phyloP scores from a whole-genome alignment of 1,284 basidiomycete genomes.

The Anthracocystis panici-leucophaei region DNA sequence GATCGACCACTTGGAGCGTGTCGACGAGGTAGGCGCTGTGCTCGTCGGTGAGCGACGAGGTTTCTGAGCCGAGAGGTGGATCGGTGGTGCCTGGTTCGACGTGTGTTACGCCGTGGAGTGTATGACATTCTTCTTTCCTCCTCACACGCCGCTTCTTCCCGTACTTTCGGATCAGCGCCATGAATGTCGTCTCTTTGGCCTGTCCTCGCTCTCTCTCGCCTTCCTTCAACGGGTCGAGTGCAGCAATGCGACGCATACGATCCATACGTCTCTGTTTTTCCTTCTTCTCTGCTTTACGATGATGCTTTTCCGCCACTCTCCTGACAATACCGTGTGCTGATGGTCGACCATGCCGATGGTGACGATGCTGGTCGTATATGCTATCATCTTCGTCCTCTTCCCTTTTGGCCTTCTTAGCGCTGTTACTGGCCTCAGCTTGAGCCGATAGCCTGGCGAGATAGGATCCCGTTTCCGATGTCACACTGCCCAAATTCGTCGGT shows the following conservation, averaged over 20 bases:
- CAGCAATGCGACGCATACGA: slow-evolving; percentile 37
- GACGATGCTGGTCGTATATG: neutral
- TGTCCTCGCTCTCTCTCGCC: slow-evolving; percentile 20
- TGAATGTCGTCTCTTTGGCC: slow-evolving; percentile 47
- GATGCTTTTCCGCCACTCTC: slow-evolving; percentile 33
- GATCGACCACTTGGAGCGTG: slow-evolving; percentile 78
- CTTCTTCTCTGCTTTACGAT: slow-evolving; percentile 24
- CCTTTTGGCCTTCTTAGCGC: neutral
- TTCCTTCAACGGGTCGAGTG: slow-evolving; percentile 43
- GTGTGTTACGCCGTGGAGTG: neutral
- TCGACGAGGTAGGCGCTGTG: slow-evolving; percentile 47
- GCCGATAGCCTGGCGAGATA: slow-evolving; percentile 32
- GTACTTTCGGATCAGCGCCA: slow-evolving; percentile 44
- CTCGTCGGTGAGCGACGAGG: slow-evolving; percentile 34
- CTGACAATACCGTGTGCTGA: slow-evolving; percentile 29
- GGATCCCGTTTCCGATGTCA: slow-evolving; percentile 29
- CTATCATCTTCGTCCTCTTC: slow-evolving; percentile 22
- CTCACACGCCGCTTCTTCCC: slow-evolving; percentile 27
- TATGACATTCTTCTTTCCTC: slow-evolving; percentile 4
- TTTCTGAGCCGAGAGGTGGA: slow-evolving; percentile 2
- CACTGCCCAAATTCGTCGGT: slow-evolving; percentile 17
- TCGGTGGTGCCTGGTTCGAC: neutral
- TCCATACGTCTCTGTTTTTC: slow-evolving; percentile 29
- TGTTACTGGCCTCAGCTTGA: slow-evolving; percentile 20
- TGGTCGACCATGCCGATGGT: slow-evolving; percentile 3